Evolutionary conservation across 768 basidiomycete species (phyloP).

Genomic region (Leccinum pellstonianum): DNA sequence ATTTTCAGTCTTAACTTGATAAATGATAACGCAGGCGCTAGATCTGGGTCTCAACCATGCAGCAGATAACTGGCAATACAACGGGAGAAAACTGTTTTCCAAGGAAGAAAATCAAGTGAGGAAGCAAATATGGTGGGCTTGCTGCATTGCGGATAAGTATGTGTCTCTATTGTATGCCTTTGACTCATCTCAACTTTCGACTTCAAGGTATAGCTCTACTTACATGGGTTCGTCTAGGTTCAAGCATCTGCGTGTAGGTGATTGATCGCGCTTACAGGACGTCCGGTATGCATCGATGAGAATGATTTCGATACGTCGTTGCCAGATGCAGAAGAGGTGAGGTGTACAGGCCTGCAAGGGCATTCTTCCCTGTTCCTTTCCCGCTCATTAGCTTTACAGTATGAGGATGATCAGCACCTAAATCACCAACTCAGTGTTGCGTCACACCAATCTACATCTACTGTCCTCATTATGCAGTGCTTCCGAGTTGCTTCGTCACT

Average conservation of each 20-base stretch:
- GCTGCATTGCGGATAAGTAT: slow-evolving; percentile 68
- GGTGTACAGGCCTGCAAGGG: slow-evolving; percentile 11
- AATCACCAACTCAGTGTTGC: slow-evolving; percentile 40
- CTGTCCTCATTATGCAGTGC: slow-evolving; percentile 48
- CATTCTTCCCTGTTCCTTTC: not conserved
- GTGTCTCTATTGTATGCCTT: slow-evolving; percentile 18
- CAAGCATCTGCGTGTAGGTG: not conserved
- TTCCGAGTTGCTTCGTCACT: slow-evolving; percentile 58
- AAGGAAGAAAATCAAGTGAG: slow-evolving; percentile 66
- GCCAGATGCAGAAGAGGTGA: slow-evolving; percentile 55
- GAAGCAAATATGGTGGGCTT: slow-evolving; percentile 80
- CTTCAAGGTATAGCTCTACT: slow-evolving; percentile 60
- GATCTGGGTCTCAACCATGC: slow-evolving; percentile 82
- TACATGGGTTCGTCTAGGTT: slow-evolving; percentile 57
- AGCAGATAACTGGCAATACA: slow-evolving; percentile 69
- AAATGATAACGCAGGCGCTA: slow-evolving; percentile 50
- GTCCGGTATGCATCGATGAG: slow-evolving; percentile 67
- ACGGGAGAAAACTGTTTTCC: slow-evolving; percentile 60
- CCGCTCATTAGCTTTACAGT: slow-evolving; percentile 37
- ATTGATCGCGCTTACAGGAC: slow-evolving; percentile 40
- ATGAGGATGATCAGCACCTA: slow-evolving; percentile 59
- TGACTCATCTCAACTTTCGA: slow-evolving; percentile 4
- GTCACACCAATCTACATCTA: slow-evolving; percentile 39
- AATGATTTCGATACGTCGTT: slow-evolving; percentile 67
- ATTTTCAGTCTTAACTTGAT: slow-evolving; percentile 2